These are phyloP conservation scores for Sporothrix dimorphospora DNA, from an alignment of 2,329 filamentous ascomycete species.

Conservation along the genomic window DNA sequence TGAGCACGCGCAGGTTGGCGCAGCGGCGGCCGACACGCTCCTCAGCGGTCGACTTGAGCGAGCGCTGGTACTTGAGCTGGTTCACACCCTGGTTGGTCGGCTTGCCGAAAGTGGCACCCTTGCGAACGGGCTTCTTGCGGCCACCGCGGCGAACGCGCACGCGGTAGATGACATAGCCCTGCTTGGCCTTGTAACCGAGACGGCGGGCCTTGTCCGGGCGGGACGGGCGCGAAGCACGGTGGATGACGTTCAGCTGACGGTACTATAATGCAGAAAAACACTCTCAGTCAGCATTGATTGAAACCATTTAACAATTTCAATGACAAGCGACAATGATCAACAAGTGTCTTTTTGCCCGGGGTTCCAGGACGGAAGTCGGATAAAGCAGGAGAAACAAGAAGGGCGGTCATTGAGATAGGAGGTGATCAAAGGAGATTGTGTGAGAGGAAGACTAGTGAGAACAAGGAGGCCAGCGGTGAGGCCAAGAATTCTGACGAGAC, in stretches of 20 bases:
- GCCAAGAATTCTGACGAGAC: neutral
- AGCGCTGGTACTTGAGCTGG: conserved; percentile 99
- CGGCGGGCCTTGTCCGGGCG: conserved; percentile 99
- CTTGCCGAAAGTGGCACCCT: conserved; percentile 99
- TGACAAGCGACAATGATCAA: conserved; percentile 67
- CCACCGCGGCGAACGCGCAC: conserved; percentile 97
- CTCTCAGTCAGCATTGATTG: conserved; percentile 73
- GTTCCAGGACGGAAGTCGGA: conserved; percentile 58
- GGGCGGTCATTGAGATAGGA: conserved; percentile 10
- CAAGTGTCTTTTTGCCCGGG: conserved; percentile 73
- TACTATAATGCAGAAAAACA: conserved; percentile 96
- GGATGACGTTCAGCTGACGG: conserved; percentile 99
- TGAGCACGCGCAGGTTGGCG: conserved; percentile 98
- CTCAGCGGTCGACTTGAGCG: conserved; percentile 95
- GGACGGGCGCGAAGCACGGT: conserved; percentile 96
- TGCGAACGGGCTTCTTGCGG: conserved; percentile 92
- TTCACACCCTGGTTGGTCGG: conserved; percentile 99
- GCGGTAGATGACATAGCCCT: conserved; percentile 99
- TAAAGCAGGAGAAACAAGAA: conserved; percentile 22
- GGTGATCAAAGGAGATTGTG: neutral
- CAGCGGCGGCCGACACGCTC: conserved; percentile 99
- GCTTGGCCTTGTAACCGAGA: conserved; percentile 99
- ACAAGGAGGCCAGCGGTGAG: neutral
- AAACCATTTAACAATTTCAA: conserved; percentile 20
- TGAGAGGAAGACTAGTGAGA: conserved; percentile 11